Conservation (phyloP, 2,329 filamentous ascomycete genomes). For the Fusarium oxysporum region DNA sequence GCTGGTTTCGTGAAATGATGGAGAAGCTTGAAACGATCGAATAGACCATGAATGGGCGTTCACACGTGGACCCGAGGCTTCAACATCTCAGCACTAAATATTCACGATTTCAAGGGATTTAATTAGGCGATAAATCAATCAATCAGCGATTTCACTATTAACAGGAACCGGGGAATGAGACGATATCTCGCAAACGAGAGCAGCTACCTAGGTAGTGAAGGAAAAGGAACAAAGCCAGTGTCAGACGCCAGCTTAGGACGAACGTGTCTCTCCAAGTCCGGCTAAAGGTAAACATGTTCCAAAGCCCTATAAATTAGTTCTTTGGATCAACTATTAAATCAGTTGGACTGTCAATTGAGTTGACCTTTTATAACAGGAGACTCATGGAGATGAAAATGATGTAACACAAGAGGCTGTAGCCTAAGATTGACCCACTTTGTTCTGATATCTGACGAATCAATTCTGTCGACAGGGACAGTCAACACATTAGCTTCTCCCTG, state of each 20-base stretch:
- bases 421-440: neutral
- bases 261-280: neutral
- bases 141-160: neutral
- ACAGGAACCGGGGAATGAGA: neutral
- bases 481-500: neutral
- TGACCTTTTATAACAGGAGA: neutral
- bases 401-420: neutral
- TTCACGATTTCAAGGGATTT: accelerated
- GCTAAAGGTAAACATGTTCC: neutral
- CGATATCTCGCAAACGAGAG: neutral
- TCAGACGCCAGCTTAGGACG: neutral
- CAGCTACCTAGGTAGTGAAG: neutral
- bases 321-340: neutral
- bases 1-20: neutral
- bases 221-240: neutral
- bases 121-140: accelerated
- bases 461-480: neutral
- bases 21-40: neutral
- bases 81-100: neutral
- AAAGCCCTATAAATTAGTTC: neutral
- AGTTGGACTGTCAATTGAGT: neutral
- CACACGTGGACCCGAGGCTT: neutral
- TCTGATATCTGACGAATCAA: neutral
- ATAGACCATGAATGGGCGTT: neutral
- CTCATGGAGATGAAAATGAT: neutral